phyloP scores from a whole-genome alignment of 306 rosid species.

The Benincasa hispida region DNA sequence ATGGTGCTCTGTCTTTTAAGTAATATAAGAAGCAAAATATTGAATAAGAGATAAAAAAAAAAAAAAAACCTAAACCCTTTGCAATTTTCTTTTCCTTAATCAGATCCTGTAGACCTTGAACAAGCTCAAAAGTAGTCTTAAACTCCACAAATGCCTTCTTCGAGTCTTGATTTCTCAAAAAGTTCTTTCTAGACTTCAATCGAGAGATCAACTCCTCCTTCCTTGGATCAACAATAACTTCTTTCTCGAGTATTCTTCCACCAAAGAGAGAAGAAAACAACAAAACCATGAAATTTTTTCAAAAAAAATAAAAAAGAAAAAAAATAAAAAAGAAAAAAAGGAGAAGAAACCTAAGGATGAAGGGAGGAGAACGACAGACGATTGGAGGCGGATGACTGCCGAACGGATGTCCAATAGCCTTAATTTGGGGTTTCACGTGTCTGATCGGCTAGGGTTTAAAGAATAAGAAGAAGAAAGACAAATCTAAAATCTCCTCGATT shows the following conservation, averaged over 20 bases:
- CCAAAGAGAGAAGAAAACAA: too few relatives aligned
- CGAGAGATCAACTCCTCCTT: slow-evolving; percentile 78
- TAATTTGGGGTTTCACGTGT: too few relatives aligned
- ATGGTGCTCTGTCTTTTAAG: background rate
- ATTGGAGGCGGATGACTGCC: too few relatives aligned
- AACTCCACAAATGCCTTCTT: slow-evolving; percentile 68
- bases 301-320: too few relatives aligned
- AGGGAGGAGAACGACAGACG: too few relatives aligned
- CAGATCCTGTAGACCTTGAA: slow-evolving; percentile 57
- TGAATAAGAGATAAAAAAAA: background rate
- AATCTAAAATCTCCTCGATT: too few relatives aligned
- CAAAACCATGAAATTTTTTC: too few relatives aligned
- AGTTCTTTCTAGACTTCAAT: slow-evolving; percentile 73
- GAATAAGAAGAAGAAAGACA: too few relatives aligned
- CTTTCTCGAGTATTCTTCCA: slow-evolving; percentile 56
- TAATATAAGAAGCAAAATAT: background rate
- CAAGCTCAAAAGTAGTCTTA: slow-evolving; percentile 63
- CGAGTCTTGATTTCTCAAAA: slow-evolving; percentile 70
- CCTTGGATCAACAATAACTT: slow-evolving; percentile 62
- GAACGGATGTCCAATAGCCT: too few relatives aligned
- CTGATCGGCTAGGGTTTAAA: too few relatives aligned
- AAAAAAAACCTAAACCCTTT: slow-evolving; percentile 87
- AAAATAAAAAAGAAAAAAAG: too few relatives aligned
- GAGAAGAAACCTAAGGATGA: too few relatives aligned
- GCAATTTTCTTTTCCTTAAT: slow-evolving; percentile 90